Conservation (phyloP, 495 filamentous ascomycete species). For the Cenococcum geophilum region DNA sequence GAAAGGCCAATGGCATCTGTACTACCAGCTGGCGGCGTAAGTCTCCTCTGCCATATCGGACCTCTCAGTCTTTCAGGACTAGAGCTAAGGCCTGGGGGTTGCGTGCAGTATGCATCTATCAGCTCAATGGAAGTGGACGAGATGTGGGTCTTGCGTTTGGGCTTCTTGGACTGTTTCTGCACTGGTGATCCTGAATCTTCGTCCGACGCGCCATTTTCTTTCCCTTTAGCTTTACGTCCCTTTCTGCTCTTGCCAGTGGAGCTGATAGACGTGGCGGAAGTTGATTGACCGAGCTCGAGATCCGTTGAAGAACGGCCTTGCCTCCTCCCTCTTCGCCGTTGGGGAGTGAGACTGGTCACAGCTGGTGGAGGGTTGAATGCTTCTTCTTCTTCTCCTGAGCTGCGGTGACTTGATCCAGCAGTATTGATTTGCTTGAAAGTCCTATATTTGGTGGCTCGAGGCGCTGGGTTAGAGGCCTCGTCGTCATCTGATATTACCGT, state of each 20-base stretch:
- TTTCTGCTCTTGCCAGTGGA: conserved; percentile 4
- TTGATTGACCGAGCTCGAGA: conserved; percentile 6
- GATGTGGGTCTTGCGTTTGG: conserved; percentile 32
- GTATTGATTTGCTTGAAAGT: neutral
- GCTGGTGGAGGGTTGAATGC: neutral
- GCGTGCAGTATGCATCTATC: conserved; percentile 31
- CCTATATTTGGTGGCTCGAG: neutral
- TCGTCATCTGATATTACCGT: neutral
- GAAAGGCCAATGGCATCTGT: neutral
- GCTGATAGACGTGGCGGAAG: conserved; percentile 10
- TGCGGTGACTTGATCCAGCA: neutral
- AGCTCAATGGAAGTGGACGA: conserved; percentile 24
- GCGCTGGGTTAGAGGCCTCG: neutral
- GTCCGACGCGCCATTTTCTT: conserved; percentile 2
- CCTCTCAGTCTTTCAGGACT: conserved; percentile 35
- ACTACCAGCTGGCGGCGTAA: conserved; percentile 16
- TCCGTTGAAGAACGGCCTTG: conserved; percentile 1
- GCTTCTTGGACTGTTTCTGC: conserved; percentile 5
- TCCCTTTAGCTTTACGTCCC: neutral
- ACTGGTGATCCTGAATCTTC: neutral
- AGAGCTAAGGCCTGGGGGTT: conserved; percentile 31
- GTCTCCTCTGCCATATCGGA: conserved; percentile 36
- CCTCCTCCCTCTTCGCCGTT: neutral
- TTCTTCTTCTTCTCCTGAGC: neutral
- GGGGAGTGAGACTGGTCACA: neutral